These are phyloP conservation scores for Diaporthe vexans DNA, from an alignment of 2,329 filamentous ascomycete genomes.

Conservation along the genomic window DNA sequence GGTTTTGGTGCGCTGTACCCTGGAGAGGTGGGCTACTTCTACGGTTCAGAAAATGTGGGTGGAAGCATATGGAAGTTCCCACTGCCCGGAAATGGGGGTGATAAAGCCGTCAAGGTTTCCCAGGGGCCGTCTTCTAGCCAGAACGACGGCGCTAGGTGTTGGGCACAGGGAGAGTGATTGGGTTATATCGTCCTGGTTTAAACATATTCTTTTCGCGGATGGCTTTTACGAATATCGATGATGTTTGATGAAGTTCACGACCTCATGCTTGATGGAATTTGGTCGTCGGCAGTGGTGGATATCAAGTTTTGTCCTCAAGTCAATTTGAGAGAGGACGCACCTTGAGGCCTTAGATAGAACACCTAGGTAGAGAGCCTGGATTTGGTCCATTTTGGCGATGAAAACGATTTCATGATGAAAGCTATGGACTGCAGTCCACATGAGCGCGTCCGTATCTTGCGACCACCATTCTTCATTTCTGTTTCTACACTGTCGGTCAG, in stretches of 20 bases:
- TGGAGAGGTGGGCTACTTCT: conserved; percentile 12
- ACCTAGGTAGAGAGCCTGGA: not conserved
- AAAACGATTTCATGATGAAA: too few relatives aligned
- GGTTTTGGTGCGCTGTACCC: conserved; percentile 20
- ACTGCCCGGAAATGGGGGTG: not conserved
- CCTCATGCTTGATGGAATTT: not conserved
- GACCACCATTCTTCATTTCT: too few relatives aligned
- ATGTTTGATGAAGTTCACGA: conserved; percentile 22
- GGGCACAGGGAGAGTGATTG: conserved; percentile 10
- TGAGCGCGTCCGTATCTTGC: too few relatives aligned
- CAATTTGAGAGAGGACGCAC: not conserved
- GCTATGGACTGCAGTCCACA: too few relatives aligned
- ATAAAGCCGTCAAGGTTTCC: not conserved
- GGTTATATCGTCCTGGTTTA: not conserved
- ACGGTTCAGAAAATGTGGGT: not conserved
- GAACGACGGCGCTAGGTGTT: conserved; percentile 27
- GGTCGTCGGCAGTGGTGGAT: not conserved
- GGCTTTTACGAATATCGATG: not conserved
- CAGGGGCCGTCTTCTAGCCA: not conserved
- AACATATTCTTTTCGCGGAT: not conserved
- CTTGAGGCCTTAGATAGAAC: not conserved
- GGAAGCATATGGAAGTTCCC: conserved; percentile 14
- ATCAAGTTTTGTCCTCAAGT: not conserved
- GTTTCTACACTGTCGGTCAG: too few relatives aligned
- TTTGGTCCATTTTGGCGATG: too few relatives aligned